A percentile compares a stretch with the other conserved stretches of the same genome.
Conservation (phyloP, 2,329 filamentous ascomycete species). For the Torrubiella hemipterigena region DNA sequence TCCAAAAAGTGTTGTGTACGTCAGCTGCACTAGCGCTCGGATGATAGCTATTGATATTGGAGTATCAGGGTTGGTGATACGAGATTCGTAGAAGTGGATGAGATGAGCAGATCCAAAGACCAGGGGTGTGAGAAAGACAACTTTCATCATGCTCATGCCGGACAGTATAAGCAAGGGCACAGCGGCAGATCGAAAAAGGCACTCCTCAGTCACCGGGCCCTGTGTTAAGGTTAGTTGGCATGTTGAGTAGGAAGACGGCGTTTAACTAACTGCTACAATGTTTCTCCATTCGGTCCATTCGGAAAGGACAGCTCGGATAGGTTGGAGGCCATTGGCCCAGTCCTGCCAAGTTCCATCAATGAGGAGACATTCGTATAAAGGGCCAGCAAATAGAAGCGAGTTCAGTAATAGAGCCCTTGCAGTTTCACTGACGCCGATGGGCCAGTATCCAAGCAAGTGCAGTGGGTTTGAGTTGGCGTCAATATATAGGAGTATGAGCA, state of each 20-base stretch:
- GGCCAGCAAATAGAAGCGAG: constrained; percentile 67
- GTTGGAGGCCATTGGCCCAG: constrained; percentile 42
- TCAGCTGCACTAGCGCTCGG: constrained; percentile 71
- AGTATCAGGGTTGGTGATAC: constrained; percentile 63
- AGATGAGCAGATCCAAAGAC: constrained; percentile 90
- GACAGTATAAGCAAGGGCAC: constrained; percentile 73
- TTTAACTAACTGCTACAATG: constrained; percentile 63
- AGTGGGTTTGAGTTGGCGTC: constrained; percentile 37
- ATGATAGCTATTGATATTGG: constrained; percentile 50
- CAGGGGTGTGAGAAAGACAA: constrained; percentile 72
- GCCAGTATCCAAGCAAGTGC: constrained; percentile 72
- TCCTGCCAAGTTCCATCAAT: constrained; percentile 59
- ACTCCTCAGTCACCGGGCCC: constrained; percentile 85
- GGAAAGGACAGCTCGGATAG: constrained; percentile 47
- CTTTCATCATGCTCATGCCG: constrained; percentile 39
- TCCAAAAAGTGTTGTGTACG: constrained; percentile 86
- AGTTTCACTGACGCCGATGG: constrained; percentile 54
- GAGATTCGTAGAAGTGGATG: constrained; percentile 94
- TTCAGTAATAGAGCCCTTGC: constrained; percentile 57
- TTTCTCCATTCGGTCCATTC: constrained; percentile 83
- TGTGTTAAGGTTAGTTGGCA: constrained; percentile 16
- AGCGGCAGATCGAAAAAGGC: constrained; percentile 82
- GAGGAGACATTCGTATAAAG: constrained; percentile 68
- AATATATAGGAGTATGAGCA: constrained; percentile 47
- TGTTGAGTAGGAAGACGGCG: constrained; percentile 2